Evolutionary conservation across 2,329 filamentous ascomycete genomes (phyloP).

Genomic region (Fusarium beomiforme): DNA sequence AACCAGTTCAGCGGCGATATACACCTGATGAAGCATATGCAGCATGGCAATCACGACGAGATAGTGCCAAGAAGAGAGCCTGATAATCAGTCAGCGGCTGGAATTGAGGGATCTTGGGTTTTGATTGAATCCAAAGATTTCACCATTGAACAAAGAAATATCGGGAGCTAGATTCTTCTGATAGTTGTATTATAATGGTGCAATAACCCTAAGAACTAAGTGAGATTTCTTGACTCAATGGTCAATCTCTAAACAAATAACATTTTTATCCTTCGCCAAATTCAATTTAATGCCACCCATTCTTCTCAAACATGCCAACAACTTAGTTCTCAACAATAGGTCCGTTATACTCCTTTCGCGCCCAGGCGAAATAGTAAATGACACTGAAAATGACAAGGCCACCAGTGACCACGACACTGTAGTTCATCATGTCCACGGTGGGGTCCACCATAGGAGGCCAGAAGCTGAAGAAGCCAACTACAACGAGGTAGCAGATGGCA

Average conservation of each 20-base stretch:
- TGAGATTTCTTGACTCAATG: background rate
- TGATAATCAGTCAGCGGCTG: fast-evolving
- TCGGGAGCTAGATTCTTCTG: background rate
- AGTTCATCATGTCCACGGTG: slow-evolving; percentile 57
- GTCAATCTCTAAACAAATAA: background rate
- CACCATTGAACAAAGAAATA: background rate
- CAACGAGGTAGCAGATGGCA: slow-evolving; percentile 61
- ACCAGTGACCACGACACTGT: slow-evolving; percentile 56
- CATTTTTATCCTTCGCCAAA: background rate
- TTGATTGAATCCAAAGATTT: background rate
- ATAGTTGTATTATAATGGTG: background rate
- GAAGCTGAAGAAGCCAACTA: slow-evolving; percentile 67
- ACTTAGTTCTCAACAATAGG: slow-evolving; percentile 49
- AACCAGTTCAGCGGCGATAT: slow-evolving; percentile 1
- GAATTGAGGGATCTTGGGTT: fast-evolving
- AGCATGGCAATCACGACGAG: background rate
- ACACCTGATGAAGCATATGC: background rate
- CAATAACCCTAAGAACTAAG: background rate
- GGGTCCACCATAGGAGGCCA: slow-evolving; percentile 53
- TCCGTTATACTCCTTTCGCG: slow-evolving; percentile 56
- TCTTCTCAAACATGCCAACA: fast-evolving
- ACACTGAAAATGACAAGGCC: slow-evolving; percentile 55
- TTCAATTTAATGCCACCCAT: background rate
- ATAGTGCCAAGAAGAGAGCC: fast-evolving
- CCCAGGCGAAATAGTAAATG: slow-evolving; percentile 57